These are phyloP conservation scores for Wallacemonas sp. DNA, from an alignment of 208 protist genomes.

Conservation along the genomic window DNA sequence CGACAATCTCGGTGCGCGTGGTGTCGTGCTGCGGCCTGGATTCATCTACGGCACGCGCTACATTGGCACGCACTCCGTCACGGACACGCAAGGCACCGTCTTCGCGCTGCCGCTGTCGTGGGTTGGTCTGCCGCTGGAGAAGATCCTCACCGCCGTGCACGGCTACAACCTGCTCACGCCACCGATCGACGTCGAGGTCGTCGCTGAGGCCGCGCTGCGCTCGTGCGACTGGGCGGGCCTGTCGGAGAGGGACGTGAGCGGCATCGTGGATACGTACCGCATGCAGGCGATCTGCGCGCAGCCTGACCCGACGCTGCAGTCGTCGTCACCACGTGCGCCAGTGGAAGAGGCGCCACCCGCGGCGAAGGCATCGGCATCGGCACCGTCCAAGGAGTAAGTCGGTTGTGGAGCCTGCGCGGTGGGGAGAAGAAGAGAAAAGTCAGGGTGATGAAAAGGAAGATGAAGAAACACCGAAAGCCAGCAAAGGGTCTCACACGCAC, in stretches of 20 bases:
- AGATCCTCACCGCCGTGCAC: constrained; percentile 46
- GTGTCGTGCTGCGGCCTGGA: constrained; percentile 68
- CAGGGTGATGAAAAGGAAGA: background rate
- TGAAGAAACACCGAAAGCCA: no score
- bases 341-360: background rate
- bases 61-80: constrained; percentile 21
- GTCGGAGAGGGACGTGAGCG: constrained; percentile 28
- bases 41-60: constrained; percentile 86
- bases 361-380: background rate
- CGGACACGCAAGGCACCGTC: constrained; percentile 27
- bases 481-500: background rate
- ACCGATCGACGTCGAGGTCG: constrained; percentile 60
- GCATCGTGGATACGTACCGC: constrained; percentile 56
- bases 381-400: background rate
- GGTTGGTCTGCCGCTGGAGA: constrained; percentile 63
- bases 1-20: constrained; percentile 52
- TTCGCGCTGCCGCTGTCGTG: constrained; percentile 64
- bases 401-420: background rate
- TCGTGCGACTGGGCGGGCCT: constrained; percentile 44
- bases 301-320: constrained; percentile 17
- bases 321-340: no score
- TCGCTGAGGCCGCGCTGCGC: constrained; percentile 71
- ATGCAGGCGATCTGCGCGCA: constrained; percentile 62
- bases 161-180: constrained; percentile 58
- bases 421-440: background rate